These are phyloP conservation scores for Diaporthe longicolla DNA, from an alignment of 2,329 filamentous ascomycete genomes.

Conservation along the genomic window DNA sequence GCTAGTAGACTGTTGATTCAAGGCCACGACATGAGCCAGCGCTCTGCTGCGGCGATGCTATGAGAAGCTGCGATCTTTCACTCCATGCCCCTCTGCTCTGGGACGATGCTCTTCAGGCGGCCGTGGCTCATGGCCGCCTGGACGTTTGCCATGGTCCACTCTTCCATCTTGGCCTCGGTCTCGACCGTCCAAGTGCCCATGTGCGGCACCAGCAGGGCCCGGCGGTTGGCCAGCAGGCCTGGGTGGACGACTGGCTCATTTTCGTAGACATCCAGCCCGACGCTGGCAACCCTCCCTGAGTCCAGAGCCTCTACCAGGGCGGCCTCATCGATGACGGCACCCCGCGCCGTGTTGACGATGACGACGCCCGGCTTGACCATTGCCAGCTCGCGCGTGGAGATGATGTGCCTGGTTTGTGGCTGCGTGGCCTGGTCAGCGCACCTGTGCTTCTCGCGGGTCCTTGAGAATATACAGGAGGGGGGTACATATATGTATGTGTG, in stretches of 20 bases:
- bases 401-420: constrained; percentile 80
- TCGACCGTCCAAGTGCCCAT: constrained; percentile 86
- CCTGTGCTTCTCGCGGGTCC: neutral
- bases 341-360: constrained; percentile 86
- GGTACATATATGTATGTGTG: no score
- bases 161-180: constrained; percentile 78
- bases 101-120: constrained; percentile 77
- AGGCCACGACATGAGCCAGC: neutral
- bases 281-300: constrained; percentile 77
- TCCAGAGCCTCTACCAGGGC: constrained; percentile 82
- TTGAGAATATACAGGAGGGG: neutral
- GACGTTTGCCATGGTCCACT: constrained; percentile 81
- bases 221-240: constrained; percentile 77
- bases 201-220: constrained; percentile 83
- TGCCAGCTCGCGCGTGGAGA: constrained; percentile 77
- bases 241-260: constrained; percentile 83
- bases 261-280: constrained; percentile 86
- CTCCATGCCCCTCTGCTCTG: constrained; percentile 69
- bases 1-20: no score
- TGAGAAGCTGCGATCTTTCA: neutral
- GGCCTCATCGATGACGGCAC: constrained; percentile 85
- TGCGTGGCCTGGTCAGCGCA: constrained; percentile 45
- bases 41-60: no score
- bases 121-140: constrained; percentile 72
- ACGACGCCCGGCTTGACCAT: constrained; percentile 85